Evolutionary conservation across 805 yeast species (phyloP).

Genomic region (Myxozyma geophila): DNA sequence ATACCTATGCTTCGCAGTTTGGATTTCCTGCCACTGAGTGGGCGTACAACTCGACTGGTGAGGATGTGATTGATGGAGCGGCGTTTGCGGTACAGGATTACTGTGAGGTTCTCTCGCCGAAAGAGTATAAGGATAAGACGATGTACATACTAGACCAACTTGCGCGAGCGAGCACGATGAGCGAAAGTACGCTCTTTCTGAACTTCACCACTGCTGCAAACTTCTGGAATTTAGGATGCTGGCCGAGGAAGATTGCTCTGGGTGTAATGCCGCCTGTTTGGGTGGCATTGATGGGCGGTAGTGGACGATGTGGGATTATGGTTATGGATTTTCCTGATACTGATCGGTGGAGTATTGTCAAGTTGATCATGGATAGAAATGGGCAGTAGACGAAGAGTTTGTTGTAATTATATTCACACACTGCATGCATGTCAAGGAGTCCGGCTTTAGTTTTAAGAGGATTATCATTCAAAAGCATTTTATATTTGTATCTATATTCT

Average conservation of each 20-base stretch:
- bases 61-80: slow-evolving; percentile 54
- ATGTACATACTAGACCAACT: slow-evolving; percentile 61
- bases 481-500: background rate
- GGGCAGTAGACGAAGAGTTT: background rate
- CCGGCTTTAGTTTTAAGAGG: background rate
- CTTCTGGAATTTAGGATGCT: slow-evolving; percentile 69
- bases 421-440: background rate
- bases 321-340: slow-evolving; percentile 70
- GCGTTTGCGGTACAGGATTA: slow-evolving; percentile 70
- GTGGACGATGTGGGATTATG: slow-evolving; percentile 60
- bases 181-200: slow-evolving; percentile 62
- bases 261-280: slow-evolving; percentile 47
- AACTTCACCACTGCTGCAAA: slow-evolving; percentile 77
- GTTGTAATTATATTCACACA: too few relatives aligned
- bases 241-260: slow-evolving; percentile 72
- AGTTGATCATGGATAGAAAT: slow-evolving; percentile 52
- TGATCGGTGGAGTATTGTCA: slow-evolving; percentile 62
- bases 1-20: slow-evolving; percentile 45
- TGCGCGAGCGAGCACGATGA: slow-evolving; percentile 52
- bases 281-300: slow-evolving; percentile 15
- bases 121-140: slow-evolving; percentile 62
- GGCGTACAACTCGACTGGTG: slow-evolving; percentile 67
- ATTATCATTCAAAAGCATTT: background rate
- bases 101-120: slow-evolving; percentile 61
- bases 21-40: slow-evolving; percentile 74